Evolutionary conservation across 352 stramenopile genomes (phyloP), one percentile per base, ranked within the genome.

Genomic region (Peronospora tabacina): DNA sequence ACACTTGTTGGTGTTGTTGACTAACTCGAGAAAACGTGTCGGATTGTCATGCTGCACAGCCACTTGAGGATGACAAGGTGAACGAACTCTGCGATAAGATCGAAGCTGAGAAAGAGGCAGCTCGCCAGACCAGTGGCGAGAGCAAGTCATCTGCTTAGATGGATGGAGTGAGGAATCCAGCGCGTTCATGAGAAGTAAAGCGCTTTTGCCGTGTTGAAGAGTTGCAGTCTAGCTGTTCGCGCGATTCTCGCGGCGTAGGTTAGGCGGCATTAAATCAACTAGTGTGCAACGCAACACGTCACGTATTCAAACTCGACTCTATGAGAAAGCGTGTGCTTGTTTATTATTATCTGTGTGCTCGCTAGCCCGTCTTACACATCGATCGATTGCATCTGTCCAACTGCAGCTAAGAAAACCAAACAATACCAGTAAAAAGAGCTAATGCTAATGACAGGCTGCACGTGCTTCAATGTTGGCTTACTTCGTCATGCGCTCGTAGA

Each of bases 41-140:
- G 29, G 22, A 11, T 37, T 16, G 37, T 41, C 9, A 3, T 24
- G 13, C 40, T 37, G 16, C 46, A 2, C 43, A 91, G 80, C 61
- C 78, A 19, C 68, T 92, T 1, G 70, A 61, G 49, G 82, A 92
- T 45, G 68, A 75, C 7, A 89, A 87, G 66, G 77, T 92, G 47
- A 80, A 90, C 44, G 72, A 80, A 51, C 70, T 89, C 11, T 92
- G 82, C 51, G 60, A 71, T 63, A 61, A 82, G 55, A 89, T 92
- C 38, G 82, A 92, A 52, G 81, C 79, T 10, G 82, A 92, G 62
- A 90, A 90, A 66, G 82, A 92, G 42, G 82, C 75, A 9, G 82
- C 77, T 54, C 78, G 78, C 22, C 74, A 75, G 29, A 64, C 72
- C 45, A 78, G 73, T 29, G 68, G 69, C 43, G 80, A 92, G 58